Percentiles rank a stretch among this genome's conserved stretches.
phyloP scores from a whole-genome alignment of 179 eudicot genomes.

The Amaranthus tricolor region DNA sequence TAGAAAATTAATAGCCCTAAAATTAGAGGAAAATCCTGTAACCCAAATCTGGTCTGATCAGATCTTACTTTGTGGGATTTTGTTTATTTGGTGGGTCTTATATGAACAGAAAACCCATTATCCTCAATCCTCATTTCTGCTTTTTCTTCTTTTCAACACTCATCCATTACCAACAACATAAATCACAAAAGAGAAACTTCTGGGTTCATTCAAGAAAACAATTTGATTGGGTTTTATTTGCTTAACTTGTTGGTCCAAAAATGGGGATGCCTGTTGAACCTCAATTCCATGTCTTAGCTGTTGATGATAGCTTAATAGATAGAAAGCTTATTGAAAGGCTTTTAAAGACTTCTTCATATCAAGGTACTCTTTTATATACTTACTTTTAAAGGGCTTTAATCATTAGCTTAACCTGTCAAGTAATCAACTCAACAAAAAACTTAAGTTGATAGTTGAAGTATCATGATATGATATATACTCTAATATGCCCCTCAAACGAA shows the following conservation, averaged over 20 bases:
- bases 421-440: too few relatives aligned
- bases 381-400: background rate
- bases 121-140: constrained; percentile 13
- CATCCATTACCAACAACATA: background rate
- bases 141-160: background rate
- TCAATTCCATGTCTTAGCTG: constrained; percentile 87
- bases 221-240: constrained; percentile 7
- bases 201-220: background rate
- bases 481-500: too few relatives aligned
- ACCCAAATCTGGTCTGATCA: constrained; percentile 62
- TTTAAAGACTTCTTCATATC: constrained; percentile 74
- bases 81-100: constrained; percentile 37
- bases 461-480: too few relatives aligned
- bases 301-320: constrained; percentile 84
- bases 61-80: constrained; percentile 77
- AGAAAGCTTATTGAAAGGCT: constrained; percentile 85
- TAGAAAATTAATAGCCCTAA: constrained; percentile 14
- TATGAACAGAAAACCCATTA: constrained; percentile 26
- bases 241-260: constrained; percentile 7
- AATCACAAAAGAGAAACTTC: background rate
- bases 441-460: too few relatives aligned
- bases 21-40: constrained; percentile 38
- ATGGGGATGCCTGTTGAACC: constrained; percentile 77
- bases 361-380: constrained; percentile 38
- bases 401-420: too few relatives aligned